These are phyloP conservation scores for Phytophthora hybrid DNA, from an alignment of 352 stramenopile species.

Conservation along the genomic window DNA sequence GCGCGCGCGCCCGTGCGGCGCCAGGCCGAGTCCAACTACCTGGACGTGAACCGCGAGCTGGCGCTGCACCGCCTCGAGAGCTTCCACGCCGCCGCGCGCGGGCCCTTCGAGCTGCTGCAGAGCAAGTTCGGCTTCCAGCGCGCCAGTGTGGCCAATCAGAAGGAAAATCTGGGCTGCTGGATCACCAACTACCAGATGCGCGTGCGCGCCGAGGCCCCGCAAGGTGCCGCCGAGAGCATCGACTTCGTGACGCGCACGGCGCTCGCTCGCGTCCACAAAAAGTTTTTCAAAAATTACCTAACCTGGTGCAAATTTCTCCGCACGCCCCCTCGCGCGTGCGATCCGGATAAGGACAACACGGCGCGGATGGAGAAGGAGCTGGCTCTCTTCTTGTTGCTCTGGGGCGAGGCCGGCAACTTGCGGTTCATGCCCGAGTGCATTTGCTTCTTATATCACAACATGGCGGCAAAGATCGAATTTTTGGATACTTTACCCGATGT, in stretches of 20 bases:
- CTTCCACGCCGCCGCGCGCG: slow-evolving; percentile 48
- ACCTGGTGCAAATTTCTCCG: slow-evolving; percentile 96
- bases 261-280: slow-evolving; percentile 68
- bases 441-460: slow-evolving; percentile 89
- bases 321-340: slow-evolving; percentile 82
- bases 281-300: slow-evolving; percentile 93
- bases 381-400: slow-evolving; percentile 83
- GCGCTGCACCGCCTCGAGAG: slow-evolving; percentile 73
- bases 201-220: slow-evolving; percentile 51
- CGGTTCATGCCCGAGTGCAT: slow-evolving; percentile 92
- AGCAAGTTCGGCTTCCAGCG: slow-evolving; percentile 85
- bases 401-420: slow-evolving; percentile 86
- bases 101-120: slow-evolving; percentile 83
- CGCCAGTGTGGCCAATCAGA: slow-evolving; percentile 82
- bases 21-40: slow-evolving; percentile 82
- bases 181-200: slow-evolving; percentile 88
- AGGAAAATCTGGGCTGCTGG: slow-evolving; percentile 87
- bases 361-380: slow-evolving; percentile 73
- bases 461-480: slow-evolving; percentile 71
- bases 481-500: slow-evolving; percentile 64
- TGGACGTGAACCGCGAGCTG: slow-evolving; percentile 69
- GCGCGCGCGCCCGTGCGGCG: slow-evolving; percentile 50
- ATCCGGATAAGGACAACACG: slow-evolving; percentile 48
- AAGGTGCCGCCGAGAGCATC: slow-evolving; percentile 41
- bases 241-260: slow-evolving; percentile 61